A percentile compares a stretch with the other conserved stretches of the same genome.
Conservation (phyloP, 108 stramenopile genomes). For the Cyclotella sp. region DNA sequence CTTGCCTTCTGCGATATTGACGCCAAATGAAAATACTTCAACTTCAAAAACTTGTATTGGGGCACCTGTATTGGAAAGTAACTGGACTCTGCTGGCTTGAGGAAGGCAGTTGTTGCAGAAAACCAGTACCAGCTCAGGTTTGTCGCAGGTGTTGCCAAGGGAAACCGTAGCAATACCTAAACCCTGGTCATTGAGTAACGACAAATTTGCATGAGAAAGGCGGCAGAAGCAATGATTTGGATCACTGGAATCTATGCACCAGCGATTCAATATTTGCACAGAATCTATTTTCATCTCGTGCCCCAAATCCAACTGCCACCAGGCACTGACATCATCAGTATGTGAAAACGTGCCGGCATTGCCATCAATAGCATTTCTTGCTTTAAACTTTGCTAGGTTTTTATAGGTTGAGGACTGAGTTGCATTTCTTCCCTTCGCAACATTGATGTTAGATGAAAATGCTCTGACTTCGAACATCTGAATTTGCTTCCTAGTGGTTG, state of each 20-base stretch:
- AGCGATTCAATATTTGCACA: neutral
- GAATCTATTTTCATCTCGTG: neutral
- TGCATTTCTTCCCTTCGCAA: neutral
- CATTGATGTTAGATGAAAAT: neutral
- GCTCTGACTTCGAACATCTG: neutral
- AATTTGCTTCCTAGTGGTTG: neutral
- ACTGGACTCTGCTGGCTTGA: neutral
- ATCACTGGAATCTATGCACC: neutral
- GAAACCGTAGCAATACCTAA: neutral
- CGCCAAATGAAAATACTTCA: neutral
- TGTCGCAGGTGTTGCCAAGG: constrained; percentile 1
- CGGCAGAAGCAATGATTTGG: neutral
- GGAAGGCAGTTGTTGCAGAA: neutral
- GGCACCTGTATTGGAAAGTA: neutral
- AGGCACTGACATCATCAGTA: neutral
- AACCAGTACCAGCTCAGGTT: neutral
- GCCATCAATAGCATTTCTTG: neutral
- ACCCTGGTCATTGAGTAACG: neutral
- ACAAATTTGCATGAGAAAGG: neutral
- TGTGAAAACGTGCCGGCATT: neutral
- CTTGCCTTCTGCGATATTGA: constrained; percentile 2
- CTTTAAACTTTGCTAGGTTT: neutral
- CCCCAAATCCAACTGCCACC: neutral
- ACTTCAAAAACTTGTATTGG: constrained; percentile 3
- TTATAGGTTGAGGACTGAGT: neutral